Conservation (phyloP, 371 early-diverging fungal genomes). For the Choanephora cucurbitarum region DNA sequence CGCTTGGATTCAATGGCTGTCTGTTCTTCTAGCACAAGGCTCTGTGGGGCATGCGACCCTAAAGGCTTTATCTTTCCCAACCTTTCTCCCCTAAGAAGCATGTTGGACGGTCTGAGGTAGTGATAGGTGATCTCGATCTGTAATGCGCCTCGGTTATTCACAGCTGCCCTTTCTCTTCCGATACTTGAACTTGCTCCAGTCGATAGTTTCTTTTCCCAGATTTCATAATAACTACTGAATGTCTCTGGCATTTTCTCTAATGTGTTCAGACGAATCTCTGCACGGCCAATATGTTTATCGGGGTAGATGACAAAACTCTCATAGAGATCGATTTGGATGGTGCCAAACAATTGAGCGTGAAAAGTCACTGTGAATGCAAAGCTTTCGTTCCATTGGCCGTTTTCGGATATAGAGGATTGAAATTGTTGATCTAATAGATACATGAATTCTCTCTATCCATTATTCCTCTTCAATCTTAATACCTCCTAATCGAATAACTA, state of each 20-base stretch:
- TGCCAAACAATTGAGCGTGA: conserved; percentile 81
- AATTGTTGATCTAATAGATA: conserved; percentile 58
- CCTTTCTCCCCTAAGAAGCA: background rate
- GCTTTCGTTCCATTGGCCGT: conserved; percentile 72
- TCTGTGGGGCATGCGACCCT: background rate
- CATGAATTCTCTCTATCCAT: background rate
- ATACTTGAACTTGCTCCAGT: conserved; percentile 62
- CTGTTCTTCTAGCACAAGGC: conserved; percentile 21
- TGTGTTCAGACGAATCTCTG: conserved; percentile 67
- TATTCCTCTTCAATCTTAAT: background rate
- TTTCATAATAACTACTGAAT: conserved; percentile 72
- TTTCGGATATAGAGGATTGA: conserved; percentile 68
- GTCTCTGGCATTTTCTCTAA: conserved; percentile 67
- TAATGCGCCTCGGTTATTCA: conserved; percentile 67
- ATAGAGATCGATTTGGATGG: conserved; percentile 72
- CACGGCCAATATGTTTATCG: conserved; percentile 73
- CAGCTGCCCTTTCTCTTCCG: conserved; percentile 51
- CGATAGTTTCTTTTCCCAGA: conserved; percentile 67
- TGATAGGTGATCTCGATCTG: conserved; percentile 65
- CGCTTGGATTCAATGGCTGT: conserved; percentile 27
- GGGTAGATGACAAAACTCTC: conserved; percentile 60
- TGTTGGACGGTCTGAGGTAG: conserved; percentile 34
- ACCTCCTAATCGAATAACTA: conserved; percentile 50
- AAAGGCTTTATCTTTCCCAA: conserved; percentile 6
- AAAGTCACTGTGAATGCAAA: conserved; percentile 76